Percentiles rank a stretch among this genome's conserved stretches.
Evolutionary conservation across 768 basidiomycete species (phyloP).

Genomic region (Podaxis sp.): DNA sequence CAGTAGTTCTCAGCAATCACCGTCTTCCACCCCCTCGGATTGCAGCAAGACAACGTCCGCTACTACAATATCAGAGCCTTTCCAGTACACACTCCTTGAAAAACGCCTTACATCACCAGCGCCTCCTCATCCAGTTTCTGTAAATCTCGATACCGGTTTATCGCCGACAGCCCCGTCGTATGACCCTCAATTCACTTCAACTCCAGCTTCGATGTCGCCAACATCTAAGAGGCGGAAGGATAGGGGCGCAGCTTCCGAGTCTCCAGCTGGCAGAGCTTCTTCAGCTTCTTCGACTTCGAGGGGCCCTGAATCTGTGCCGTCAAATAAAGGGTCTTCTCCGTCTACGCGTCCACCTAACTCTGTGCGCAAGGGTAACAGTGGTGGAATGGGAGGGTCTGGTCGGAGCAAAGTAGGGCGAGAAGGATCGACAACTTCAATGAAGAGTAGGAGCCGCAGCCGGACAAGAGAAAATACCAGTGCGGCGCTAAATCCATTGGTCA

Average conservation of each 20-base stretch:
- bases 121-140: not conserved
- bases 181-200: not conserved
- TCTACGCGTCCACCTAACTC: not conserved
- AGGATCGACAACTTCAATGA: not conserved
- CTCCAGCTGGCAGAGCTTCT: not conserved
- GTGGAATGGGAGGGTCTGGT: not conserved
- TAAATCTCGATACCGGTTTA: not conserved
- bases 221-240: conserved; percentile 10
- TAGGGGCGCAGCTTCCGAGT: conserved; percentile 2
- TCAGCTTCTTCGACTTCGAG: conserved; percentile 1
- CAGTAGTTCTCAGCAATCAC: conserved; percentile 10
- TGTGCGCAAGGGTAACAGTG: conserved; percentile 1
- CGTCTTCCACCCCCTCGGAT: not conserved
- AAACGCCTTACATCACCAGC: not conserved
- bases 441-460: conserved; percentile 13
- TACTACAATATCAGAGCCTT: conserved; percentile 5
- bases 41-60: conserved; percentile 7
- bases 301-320: conserved; percentile 1
- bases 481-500: not conserved
- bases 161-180: conserved; percentile 9
- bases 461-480: not conserved
- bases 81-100: not conserved
- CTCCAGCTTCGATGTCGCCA: not conserved
- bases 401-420: not conserved
- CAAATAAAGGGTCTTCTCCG: conserved; percentile 3